These are phyloP conservation scores for Bothriochloa decipiens DNA, from an alignment of 176 grass and related monocot species.

Conservation along the genomic window DNA sequence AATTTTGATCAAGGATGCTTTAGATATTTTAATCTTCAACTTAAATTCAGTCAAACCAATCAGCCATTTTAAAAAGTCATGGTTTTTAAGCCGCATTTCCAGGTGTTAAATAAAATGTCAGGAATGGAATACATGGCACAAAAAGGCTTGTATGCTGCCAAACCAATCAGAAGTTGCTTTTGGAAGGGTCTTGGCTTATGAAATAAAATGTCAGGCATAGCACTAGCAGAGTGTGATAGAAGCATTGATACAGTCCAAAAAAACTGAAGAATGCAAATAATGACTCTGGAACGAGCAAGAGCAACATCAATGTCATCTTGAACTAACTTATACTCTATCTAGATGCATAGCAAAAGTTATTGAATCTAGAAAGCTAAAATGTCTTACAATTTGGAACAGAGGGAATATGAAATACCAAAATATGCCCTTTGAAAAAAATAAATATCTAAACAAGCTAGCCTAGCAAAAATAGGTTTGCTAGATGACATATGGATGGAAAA, in stretches of 20 bases:
- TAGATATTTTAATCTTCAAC: conserved; percentile 3
- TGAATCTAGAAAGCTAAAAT: too few relatives aligned
- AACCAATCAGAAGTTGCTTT: neutral
- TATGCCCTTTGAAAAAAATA: neutral
- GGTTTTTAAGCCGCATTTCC: neutral
- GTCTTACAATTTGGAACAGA: neutral
- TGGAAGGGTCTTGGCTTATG: neutral
- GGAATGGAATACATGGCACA: neutral
- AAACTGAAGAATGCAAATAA: neutral
- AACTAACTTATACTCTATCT: conserved; percentile 15
- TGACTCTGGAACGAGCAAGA: conserved; percentile 16
- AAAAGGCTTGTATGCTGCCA: neutral
- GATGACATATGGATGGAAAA: neutral
- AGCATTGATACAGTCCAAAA: conserved; percentile 13
- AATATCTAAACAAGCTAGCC: too few relatives aligned
- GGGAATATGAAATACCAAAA: conserved; percentile 1
- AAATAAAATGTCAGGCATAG: neutral
- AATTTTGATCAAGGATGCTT: conserved; percentile 2
- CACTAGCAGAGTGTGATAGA: neutral
- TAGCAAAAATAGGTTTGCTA: neutral
- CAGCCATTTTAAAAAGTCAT: neutral
- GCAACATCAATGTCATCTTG: conserved; percentile 12
- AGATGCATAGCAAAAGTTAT: neutral
- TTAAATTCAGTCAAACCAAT: neutral
- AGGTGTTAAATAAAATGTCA: neutral